A percentile compares a stretch with the other conserved stretches of the same genome.
These are phyloP conservation scores for Handroanthus guayacan DNA, from an alignment of 257 asterid genomes.

Conservation along the genomic window DNA sequence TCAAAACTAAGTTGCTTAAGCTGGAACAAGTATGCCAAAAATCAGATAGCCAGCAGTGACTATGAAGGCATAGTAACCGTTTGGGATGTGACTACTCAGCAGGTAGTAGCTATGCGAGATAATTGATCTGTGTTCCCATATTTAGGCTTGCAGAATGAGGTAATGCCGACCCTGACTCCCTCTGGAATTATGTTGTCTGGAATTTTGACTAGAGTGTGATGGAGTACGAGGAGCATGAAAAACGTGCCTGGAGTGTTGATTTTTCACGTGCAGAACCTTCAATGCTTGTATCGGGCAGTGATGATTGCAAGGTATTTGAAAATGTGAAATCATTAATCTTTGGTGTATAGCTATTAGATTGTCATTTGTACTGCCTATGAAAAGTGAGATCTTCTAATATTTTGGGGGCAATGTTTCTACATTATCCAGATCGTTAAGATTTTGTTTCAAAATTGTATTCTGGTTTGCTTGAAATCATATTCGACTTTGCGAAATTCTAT, in stretches of 20 bases:
- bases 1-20: slow-evolving; percentile 90
- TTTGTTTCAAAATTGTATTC: too few species aligned
- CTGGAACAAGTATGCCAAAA: slow-evolving; percentile 81
- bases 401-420: too few species aligned
- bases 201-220: slow-evolving; percentile 66
- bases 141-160: slow-evolving; percentile 22
- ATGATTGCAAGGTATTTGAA: slow-evolving; percentile 82
- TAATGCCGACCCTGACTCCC: slow-evolving; percentile 24
- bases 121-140: slow-evolving; percentile 16
- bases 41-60: slow-evolving; percentile 86
- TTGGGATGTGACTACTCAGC: slow-evolving; percentile 91
- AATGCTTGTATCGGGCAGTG: slow-evolving; percentile 93
- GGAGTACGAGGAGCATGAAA: slow-evolving; percentile 97
- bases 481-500: too few species aligned
- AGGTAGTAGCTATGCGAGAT: slow-evolving; percentile 53
- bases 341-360: slow-evolving; percentile 1
- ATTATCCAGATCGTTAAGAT: too few species aligned
- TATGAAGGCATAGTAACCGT: slow-evolving; percentile 91
- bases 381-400: too few species aligned
- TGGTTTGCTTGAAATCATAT: too few species aligned
- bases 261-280: slow-evolving; percentile 82
- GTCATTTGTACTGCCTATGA: too few species aligned
- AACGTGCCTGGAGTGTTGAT: slow-evolving; percentile 96
- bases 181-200: slow-evolving; percentile 12
- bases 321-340: background rate